These are phyloP conservation scores for Phyllosticta citriasiana DNA, from an alignment of 2,329 filamentous ascomycete genomes.

Conservation along the genomic window DNA sequence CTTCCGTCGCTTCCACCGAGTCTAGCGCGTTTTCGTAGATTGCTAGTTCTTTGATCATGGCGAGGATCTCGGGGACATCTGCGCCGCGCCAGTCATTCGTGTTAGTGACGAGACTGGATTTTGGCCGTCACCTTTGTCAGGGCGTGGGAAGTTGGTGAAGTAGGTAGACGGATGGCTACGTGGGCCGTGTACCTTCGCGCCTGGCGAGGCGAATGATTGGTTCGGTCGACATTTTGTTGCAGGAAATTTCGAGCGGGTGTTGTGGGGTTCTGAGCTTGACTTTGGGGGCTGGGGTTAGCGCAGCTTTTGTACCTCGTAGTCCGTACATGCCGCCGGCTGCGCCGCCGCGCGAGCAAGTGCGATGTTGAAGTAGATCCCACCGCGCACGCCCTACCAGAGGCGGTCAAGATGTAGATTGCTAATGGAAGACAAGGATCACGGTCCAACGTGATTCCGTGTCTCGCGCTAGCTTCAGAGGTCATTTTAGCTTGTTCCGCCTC, in stretches of 20 bases:
- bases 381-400: not conserved
- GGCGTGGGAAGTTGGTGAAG: not conserved
- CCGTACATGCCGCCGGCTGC: not conserved
- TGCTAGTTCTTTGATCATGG: conserved; percentile 75
- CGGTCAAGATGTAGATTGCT: not conserved
- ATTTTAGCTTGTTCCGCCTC: too few relatives aligned
- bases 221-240: conserved; percentile 1
- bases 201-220: conserved; percentile 48
- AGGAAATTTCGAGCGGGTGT: not conserved
- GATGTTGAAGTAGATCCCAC: not conserved
- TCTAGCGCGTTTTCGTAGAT: conserved; percentile 73
- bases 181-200: conserved; percentile 41
- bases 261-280: not conserved
- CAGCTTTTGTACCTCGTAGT: not conserved
- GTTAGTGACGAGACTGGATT: conserved; percentile 2
- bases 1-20: conserved; percentile 67
- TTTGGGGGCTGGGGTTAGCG: not conserved
- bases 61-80: conserved; percentile 77
- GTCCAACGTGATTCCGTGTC: not conserved
- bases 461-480: too few relatives aligned
- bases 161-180: too few relatives aligned
- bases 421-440: not conserved
- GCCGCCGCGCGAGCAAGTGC: not conserved
- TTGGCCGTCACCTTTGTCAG: not conserved
- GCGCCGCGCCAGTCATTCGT: conserved; percentile 4